Evolutionary conservation across 106 monocot genomes (phyloP), one percentile per base, ranked within the genome.

Genomic region (Platanthera guangdongensis): DNA sequence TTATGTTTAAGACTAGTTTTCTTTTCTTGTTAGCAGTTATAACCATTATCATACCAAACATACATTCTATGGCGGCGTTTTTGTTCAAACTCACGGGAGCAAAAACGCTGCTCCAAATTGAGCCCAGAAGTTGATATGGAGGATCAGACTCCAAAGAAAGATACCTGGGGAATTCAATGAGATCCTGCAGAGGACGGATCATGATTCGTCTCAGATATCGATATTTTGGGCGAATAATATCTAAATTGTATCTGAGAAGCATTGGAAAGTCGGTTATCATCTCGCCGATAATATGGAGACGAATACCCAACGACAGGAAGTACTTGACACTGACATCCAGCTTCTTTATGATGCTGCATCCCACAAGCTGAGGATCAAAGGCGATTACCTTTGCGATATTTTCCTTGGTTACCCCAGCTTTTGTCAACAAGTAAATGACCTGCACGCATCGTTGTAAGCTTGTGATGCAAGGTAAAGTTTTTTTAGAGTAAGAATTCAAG

Each of bases 211-310:
- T 86, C 70, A 99, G 78, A 75, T 94, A 99, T 47, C 75, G 84
- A 76, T 99, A 99, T 79, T 99, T 99, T 8, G 97, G 94, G 6
- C 92, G 83, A 12, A 99, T 77, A 11, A 94, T 70, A 65, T 94
- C 88, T 71, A 87, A 72, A 77, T 90, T 95, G 72, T 95, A 95
- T 82, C 88, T 83, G 32, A 94, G 89, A 52, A 99, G 79, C 94
- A 94, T 99, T 52, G 97, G 97, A 74, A 99, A 99, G 71, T 99
- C 94, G 3, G 97, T 81, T 74, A 99, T 80, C 97, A 99, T 99
- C 82, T 86, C 85, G 45, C 97, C 97, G 39, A 99, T 74, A 7
- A 69, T 75, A 14, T 50, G 75, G n/a, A 77, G 80, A 65, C 75
- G 86, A 69, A 94, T 94, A 5, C 97, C 97, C 87, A 99, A 81